Percentiles rank a stretch among this genome's conserved stretches.
Evolutionary conservation across 75 land plant genomes (phyloP).

Genomic region (Azolla pinnata): DNA sequence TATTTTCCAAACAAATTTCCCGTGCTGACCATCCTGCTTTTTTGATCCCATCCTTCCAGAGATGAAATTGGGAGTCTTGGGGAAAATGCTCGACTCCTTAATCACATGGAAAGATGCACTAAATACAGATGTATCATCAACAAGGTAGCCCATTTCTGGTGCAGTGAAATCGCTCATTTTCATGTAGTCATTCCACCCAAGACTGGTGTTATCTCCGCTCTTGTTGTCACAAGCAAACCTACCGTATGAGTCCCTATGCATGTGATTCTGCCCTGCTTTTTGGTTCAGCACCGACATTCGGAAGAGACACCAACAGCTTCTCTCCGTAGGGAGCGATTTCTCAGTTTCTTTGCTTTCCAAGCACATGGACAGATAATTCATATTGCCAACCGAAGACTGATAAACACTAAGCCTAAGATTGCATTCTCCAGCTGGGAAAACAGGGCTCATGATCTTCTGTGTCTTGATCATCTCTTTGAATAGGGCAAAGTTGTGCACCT

Average conservation of each 20-base stretch:
- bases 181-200: slow-evolving; percentile 99
- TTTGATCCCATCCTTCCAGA: slow-evolving; percentile 37
- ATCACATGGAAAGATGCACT: slow-evolving; percentile 89
- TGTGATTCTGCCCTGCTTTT: slow-evolving; percentile 63
- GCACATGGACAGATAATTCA: slow-evolving; percentile 87
- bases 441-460: slow-evolving; percentile 96
- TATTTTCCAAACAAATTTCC: slow-evolving; percentile 90
- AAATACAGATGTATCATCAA: slow-evolving; percentile 81
- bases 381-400: slow-evolving; percentile 70
- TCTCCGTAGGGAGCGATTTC: slow-evolving; percentile 44
- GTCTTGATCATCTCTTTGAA: slow-evolving; percentile 96
- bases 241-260: slow-evolving; percentile 94
- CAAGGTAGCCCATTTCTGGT: slow-evolving; percentile 58
- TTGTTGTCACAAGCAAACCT: slow-evolving; percentile 88
- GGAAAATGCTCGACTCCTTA: slow-evolving; percentile 71
- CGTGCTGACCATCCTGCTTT: slow-evolving; percentile 78
- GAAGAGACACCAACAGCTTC: slow-evolving; percentile 96
- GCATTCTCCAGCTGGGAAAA: slow-evolving; percentile 89
- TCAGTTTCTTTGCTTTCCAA: slow-evolving; percentile 95
- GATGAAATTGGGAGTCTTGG: slow-evolving; percentile 43
- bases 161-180: slow-evolving; percentile 77
- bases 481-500: slow-evolving; percentile 77
- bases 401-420: slow-evolving; percentile 86
- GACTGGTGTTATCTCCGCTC: slow-evolving; percentile 85
- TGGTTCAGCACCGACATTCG: slow-evolving; percentile 91